Conservation (phyloP, 495 filamentous ascomycete species). For the Xylaria palmicola region DNA sequence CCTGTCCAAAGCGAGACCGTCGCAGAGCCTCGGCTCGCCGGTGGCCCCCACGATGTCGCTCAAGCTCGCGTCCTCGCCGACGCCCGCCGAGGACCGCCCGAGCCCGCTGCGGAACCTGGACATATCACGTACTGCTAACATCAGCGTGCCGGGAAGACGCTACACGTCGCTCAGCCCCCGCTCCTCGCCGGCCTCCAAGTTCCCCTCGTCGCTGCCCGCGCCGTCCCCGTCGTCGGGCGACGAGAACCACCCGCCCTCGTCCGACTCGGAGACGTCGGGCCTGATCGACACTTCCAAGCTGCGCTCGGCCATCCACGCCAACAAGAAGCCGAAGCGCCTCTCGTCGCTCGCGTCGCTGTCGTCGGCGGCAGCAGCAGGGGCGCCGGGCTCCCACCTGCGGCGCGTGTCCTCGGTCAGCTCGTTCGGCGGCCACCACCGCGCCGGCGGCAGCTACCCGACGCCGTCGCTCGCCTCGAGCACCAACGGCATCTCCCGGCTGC, state of each 20-base stretch:
- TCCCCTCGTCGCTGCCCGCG: constrained; percentile 17
- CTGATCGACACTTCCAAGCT: constrained; percentile 46
- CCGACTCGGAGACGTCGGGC: constrained; percentile 43
- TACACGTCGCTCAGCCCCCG: constrained; percentile 33
- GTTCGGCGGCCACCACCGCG: constrained; percentile 25
- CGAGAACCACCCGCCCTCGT: constrained; percentile 45
- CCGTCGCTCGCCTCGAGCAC: constrained; percentile 37
- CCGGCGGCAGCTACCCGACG: constrained; percentile 30
- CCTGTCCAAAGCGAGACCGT: constrained; percentile 61
- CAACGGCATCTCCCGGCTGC: constrained; percentile 46
- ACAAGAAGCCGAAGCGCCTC: constrained; percentile 42
- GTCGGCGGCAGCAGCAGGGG: constrained; percentile 19
- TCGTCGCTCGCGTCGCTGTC: constrained; percentile 32
- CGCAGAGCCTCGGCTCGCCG: constrained; percentile 58
- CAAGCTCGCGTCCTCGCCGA: constrained; percentile 57
- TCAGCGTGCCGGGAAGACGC: constrained; percentile 32
- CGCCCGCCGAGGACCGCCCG: constrained; percentile 65
- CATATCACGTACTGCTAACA: constrained; percentile 41
- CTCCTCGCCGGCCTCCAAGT: background rate
- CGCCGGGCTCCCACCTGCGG: constrained; percentile 26
- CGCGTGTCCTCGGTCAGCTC: constrained; percentile 38
- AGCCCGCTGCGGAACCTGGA: constrained; percentile 47
- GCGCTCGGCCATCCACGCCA: constrained; percentile 44
- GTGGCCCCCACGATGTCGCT: constrained; percentile 62
- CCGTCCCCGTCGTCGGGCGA: constrained; percentile 24